A percentile compares a stretch with the other conserved stretches of the same genome.
Conservation (phyloP, 352 stramenopile species). For the Globisporangium acanthophoron region DNA sequence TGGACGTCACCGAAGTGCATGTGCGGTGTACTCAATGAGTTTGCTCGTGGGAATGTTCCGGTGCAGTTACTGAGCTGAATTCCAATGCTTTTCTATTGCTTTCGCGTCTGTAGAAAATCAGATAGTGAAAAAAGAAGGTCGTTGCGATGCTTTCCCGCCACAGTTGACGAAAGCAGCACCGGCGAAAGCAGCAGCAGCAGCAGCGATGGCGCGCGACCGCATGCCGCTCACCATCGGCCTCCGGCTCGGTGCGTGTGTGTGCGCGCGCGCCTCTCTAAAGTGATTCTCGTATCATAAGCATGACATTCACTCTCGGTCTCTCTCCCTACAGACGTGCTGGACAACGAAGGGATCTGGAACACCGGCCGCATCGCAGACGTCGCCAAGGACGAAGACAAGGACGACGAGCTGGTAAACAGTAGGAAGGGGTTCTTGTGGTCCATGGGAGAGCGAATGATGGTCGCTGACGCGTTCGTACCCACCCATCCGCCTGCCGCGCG, state of each 20-base stretch:
- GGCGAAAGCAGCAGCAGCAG: neutral
- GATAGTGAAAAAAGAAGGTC: neutral
- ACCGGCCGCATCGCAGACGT: constrained; percentile 65
- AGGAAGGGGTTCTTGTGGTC: too few relatives aligned
- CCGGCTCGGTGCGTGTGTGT: constrained; percentile 43
- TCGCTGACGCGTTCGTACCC: neutral
- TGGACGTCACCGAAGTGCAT: too few relatives aligned
- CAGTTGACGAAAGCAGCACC: neutral
- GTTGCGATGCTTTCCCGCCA: neutral
- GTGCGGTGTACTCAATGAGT: too few relatives aligned
- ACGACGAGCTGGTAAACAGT: constrained; percentile 37
- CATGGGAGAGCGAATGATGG: neutral
- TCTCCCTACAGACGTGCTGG: constrained; percentile 58
- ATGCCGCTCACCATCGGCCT: constrained; percentile 66
- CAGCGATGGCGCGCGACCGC: constrained; percentile 17
- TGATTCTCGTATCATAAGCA: neutral
- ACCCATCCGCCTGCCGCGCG: too few relatives aligned
- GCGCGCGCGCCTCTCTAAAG: neutral
- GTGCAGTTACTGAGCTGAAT: too few relatives aligned
- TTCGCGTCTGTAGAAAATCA: neutral
- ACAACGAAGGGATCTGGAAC: constrained; percentile 85
- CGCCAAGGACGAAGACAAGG: constrained; percentile 50
- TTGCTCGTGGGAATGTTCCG: too few relatives aligned
- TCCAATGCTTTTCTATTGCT: too few relatives aligned
- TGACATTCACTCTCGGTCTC: neutral